Evolutionary conservation across 148 eudicot genomes (phyloP).

Genomic region (Tetragonia tetragonoides): DNA sequence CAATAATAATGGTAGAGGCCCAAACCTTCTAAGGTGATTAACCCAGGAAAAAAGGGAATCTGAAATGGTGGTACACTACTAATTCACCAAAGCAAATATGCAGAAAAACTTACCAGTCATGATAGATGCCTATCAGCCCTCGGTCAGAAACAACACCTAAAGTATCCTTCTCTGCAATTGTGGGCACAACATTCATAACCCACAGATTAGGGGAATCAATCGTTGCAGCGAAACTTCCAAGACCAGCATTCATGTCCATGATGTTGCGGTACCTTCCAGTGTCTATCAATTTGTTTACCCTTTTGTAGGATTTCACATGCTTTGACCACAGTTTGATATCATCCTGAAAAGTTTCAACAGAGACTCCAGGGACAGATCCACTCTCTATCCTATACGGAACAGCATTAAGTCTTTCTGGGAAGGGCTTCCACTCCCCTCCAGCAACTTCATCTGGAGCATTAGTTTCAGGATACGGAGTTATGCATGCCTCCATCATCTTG

Average conservation of each 20-base stretch:
- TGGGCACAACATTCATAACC: constrained; percentile 62
- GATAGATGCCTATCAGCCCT: constrained; percentile 55
- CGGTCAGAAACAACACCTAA: constrained; percentile 51
- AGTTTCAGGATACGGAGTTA: constrained; percentile 48
- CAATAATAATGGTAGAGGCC: not conserved
- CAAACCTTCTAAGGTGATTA: not conserved
- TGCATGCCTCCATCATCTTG: constrained; percentile 52
- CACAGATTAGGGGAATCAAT: constrained; percentile 44
- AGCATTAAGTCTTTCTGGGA: constrained; percentile 44
- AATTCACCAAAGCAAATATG: not conserved
- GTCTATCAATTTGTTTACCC: constrained; percentile 46
- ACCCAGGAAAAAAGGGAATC: not conserved
- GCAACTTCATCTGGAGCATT: constrained; percentile 34
- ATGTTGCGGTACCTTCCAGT: constrained; percentile 56
- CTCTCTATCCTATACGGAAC: constrained; percentile 41
- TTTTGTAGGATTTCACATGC: constrained; percentile 42
- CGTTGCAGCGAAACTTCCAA: constrained; percentile 55
- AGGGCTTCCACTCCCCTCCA: constrained; percentile 52
- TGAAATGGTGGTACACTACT: no score
- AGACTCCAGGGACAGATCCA: constrained; percentile 39
- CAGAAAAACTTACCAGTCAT: constrained; percentile 43
- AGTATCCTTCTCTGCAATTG: constrained; percentile 43
- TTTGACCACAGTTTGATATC: constrained; percentile 46
- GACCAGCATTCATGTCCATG: constrained; percentile 57
- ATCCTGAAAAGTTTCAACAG: constrained; percentile 34